Evolutionary conservation across 2,329 filamentous ascomycete genomes (phyloP).

Genomic region (Stylonectria norvegica): DNA sequence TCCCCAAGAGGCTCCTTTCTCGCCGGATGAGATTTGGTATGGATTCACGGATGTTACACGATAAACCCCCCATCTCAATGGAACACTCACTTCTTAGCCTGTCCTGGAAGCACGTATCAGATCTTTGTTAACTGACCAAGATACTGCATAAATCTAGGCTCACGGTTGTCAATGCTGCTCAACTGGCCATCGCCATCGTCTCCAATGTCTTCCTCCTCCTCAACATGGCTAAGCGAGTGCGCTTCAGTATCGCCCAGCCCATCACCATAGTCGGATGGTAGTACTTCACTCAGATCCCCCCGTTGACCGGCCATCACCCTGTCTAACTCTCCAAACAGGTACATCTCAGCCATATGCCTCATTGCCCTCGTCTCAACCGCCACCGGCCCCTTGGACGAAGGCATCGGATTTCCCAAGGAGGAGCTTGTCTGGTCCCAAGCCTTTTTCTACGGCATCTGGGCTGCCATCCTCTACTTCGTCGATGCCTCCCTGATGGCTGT

Average conservation of each 20-base stretch:
- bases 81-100: background rate
- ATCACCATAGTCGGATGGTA: conserved; percentile 80
- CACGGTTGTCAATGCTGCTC: conserved; percentile 71
- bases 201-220: conserved; percentile 80
- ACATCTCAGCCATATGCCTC: conserved; percentile 61
- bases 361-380: conserved; percentile 65
- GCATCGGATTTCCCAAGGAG: conserved; percentile 34
- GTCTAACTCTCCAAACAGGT: conserved; percentile 32
- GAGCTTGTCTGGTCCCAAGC: conserved; percentile 71
- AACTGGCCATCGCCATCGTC: conserved; percentile 69
- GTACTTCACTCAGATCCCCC: conserved; percentile 29
- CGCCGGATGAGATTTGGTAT: conserved; percentile 69
- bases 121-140: no score
- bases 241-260: conserved; percentile 79
- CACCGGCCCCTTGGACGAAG: conserved; percentile 49
- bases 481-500: conserved; percentile 72
- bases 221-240: conserved; percentile 78
- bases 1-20: conserved; percentile 48
- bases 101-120: no score
- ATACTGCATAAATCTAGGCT: conserved; percentile 47
- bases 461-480: conserved; percentile 74
- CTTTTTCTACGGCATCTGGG: conserved; percentile 82
- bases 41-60: background rate
- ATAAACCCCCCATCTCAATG: background rate
- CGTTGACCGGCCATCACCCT: background rate